A percentile compares a stretch with the other conserved stretches of the same genome.
Conservation (phyloP, 768 basidiomycete genomes). For the Suillus alpinus region DNA sequence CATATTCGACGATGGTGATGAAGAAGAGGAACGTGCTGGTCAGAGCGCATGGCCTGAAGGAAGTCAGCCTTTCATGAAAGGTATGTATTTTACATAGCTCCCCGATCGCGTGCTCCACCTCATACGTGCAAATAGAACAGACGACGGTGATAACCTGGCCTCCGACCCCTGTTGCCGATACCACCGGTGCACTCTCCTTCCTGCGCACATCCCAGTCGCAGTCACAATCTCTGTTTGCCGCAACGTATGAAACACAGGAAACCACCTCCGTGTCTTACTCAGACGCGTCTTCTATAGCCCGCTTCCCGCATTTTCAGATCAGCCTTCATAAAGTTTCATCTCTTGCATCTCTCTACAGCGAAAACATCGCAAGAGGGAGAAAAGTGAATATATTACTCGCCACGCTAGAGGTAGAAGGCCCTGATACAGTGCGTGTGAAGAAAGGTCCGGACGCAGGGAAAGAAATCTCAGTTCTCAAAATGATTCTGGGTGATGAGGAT, state of each 20-base stretch:
- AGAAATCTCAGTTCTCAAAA: constrained; percentile 62
- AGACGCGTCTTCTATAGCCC: constrained; percentile 66
- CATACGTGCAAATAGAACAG: constrained; percentile 33
- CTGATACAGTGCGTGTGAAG: constrained; percentile 64
- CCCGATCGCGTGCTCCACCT: neutral
- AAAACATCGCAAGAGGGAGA: constrained; percentile 26
- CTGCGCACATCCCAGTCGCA: constrained; percentile 28
- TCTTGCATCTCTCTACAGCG: constrained; percentile 38
- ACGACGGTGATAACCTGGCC: constrained; percentile 60
- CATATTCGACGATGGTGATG: constrained; percentile 54
- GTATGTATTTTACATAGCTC: constrained; percentile 1
- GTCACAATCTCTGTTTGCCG: constrained; percentile 8
- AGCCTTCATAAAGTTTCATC: constrained; percentile 57
- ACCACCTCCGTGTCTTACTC: constrained; percentile 55
- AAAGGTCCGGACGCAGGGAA: constrained; percentile 69
- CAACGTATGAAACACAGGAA: constrained; percentile 42
- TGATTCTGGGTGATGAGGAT: constrained; percentile 73
- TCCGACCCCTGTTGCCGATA: constrained; percentile 37
- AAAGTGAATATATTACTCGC: constrained; percentile 63
- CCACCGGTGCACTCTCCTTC: constrained; percentile 21
- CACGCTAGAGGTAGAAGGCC: constrained; percentile 74
- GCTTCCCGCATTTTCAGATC: constrained; percentile 75
- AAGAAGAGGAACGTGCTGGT: constrained; percentile 28
- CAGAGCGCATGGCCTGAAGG: constrained; percentile 16
- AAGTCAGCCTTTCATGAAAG: neutral